Evolutionary conservation across 352 stramenopile genomes (phyloP).

Genomic region (Salisapilia sapeloensis): DNA sequence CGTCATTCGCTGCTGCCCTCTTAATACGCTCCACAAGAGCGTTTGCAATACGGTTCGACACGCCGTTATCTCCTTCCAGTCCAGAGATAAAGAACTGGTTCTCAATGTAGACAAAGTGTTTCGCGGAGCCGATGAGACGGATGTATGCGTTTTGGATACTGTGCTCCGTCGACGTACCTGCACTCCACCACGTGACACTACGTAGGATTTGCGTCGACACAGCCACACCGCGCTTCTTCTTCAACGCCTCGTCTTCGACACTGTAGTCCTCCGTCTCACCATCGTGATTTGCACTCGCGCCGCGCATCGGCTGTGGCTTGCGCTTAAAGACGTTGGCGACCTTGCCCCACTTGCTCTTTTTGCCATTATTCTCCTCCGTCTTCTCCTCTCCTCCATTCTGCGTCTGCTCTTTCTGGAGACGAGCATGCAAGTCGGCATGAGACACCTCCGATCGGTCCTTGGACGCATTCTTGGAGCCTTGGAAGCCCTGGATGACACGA

Average conservation of each 20-base stretch:
- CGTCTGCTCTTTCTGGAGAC: no score
- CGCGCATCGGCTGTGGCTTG: no score
- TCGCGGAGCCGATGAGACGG: slow-evolving; percentile 65
- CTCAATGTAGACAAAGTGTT: slow-evolving; percentile 88
- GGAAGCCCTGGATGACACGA: slow-evolving; percentile 18
- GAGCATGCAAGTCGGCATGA: not conserved
- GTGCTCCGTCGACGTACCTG: slow-evolving; percentile 54
- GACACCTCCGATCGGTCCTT: no score
- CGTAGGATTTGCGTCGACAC: slow-evolving; percentile 50
- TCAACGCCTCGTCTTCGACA: slow-evolving; percentile 8
- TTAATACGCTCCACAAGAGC: slow-evolving; percentile 61
- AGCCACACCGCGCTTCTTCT: slow-evolving; percentile 18
- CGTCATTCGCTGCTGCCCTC: slow-evolving; percentile 57
- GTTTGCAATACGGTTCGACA: slow-evolving; percentile 72
- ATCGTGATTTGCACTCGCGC: no score
- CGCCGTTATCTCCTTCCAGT: slow-evolving; percentile 60
- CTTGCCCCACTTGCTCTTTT: no score
- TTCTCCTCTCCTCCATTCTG: no score
- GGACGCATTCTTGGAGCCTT: not conserved
- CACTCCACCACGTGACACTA: slow-evolving; percentile 70
- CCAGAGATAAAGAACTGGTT: slow-evolving; percentile 84
- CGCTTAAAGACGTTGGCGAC: no score
- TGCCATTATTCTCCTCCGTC: no score
- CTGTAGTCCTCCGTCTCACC: slow-evolving; percentile 2
- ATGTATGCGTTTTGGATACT: slow-evolving; percentile 86